phyloP scores from a whole-genome alignment of 140 eudicot species.

The Flaveria floridana region DNA sequence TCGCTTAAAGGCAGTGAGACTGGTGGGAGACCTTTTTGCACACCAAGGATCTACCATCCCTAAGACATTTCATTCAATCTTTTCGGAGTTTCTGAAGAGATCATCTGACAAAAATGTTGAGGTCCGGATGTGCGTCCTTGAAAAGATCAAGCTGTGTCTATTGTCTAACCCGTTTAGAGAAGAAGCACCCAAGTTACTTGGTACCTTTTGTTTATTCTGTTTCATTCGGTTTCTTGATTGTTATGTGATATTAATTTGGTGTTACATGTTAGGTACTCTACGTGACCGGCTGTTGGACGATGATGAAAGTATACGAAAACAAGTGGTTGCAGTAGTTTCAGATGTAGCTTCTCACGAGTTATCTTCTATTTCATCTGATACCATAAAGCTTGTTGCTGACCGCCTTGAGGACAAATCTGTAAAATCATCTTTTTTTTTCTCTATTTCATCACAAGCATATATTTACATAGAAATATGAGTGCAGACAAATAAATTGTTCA shows the following conservation, averaged over 20 bases:
- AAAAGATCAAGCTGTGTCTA: conserved; percentile 61
- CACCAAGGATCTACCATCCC: conserved; percentile 56
- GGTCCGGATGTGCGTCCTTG: conserved; percentile 82
- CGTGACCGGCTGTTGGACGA: conserved; percentile 82
- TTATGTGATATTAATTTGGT: conserved; percentile 24
- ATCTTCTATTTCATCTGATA: conserved; percentile 63
- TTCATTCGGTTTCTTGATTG: conserved; percentile 19
- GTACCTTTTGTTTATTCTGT: conserved; percentile 40
- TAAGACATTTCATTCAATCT: conserved; percentile 65
- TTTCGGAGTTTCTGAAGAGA: conserved; percentile 79
- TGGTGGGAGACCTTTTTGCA: conserved; percentile 85
- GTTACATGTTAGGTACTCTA: conserved; percentile 61
- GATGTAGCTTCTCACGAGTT: conserved; percentile 65
- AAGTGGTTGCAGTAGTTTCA: conserved; percentile 73
- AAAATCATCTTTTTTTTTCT: conserved; percentile 13
- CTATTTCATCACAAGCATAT: conserved; percentile 11
- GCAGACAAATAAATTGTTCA: conserved; percentile 10
- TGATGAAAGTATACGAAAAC: conserved; percentile 89
- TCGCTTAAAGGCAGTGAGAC: conserved; percentile 66
- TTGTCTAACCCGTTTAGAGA: conserved; percentile 63
- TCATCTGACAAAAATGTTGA: conserved; percentile 67
- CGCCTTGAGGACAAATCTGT: conserved; percentile 95
- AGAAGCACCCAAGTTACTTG: conserved; percentile 71
- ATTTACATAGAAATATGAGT: conserved; percentile 13
- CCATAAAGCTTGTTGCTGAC: conserved; percentile 75